phyloP scores from a whole-genome alignment of 768 basidiomycete species.

The Suillus placidus region DNA sequence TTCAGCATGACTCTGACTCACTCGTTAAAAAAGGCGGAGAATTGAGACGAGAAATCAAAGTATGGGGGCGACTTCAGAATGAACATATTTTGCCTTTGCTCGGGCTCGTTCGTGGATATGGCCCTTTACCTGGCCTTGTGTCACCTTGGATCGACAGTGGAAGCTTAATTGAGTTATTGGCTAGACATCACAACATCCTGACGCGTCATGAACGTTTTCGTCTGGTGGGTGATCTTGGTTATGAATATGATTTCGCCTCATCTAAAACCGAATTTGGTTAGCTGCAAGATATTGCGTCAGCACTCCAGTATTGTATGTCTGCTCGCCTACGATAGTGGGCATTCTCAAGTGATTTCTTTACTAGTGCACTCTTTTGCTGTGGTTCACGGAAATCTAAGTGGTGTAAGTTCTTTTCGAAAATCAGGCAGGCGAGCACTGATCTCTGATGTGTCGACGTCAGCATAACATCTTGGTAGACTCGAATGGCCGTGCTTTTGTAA shows the following conservation, averaged over 20 bases:
- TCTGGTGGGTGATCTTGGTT: conserved; percentile 28
- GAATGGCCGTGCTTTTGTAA: conserved; percentile 6
- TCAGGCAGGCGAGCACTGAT: background rate
- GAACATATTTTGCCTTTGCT: conserved; percentile 41
- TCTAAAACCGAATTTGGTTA: conserved; percentile 14
- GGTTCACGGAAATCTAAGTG: conserved; percentile 14
- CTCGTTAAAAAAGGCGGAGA: conserved; percentile 4
- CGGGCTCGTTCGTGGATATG: conserved; percentile 40
- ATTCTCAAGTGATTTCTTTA: background rate
- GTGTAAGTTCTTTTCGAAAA: conserved; percentile 1
- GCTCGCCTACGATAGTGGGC: background rate
- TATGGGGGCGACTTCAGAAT: conserved; percentile 43
- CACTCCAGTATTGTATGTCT: conserved; percentile 40
- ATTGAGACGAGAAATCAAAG: conserved; percentile 39
- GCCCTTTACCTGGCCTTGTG: conserved; percentile 38
- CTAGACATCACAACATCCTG: conserved; percentile 38
- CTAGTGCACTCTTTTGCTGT: conserved; percentile 11
- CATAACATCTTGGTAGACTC: conserved; percentile 12
- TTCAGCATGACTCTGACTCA: background rate
- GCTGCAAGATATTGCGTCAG: conserved; percentile 44
- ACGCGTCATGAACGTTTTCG: conserved; percentile 39
- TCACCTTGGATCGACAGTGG: conserved; percentile 47
- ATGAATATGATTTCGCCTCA: background rate
- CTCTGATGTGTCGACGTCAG: background rate
- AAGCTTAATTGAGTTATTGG: conserved; percentile 41